Percentiles rank a stretch among this genome's conserved stretches.
These are phyloP conservation scores for Lichtheimia hyalospora DNA, from an alignment of 371 early-diverging fungal genomes.

Conservation along the genomic window DNA sequence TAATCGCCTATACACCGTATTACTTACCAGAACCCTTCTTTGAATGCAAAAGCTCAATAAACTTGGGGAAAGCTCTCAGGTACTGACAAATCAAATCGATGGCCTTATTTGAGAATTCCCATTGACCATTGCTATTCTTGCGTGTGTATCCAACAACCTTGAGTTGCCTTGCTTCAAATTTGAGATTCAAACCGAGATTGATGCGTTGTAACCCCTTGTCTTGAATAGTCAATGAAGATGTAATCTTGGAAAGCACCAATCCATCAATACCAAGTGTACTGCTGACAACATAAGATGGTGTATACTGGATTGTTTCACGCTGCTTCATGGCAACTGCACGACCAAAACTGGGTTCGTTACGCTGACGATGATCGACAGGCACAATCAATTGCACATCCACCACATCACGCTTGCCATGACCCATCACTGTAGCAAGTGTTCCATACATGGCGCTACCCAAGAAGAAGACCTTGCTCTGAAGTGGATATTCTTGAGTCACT, in stretches of 20 bases:
- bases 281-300: slow-evolving; percentile 66
- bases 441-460: slow-evolving; percentile 74
- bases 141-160: slow-evolving; percentile 88
- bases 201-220: slow-evolving; percentile 58
- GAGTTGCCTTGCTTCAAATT: slow-evolving; percentile 83
- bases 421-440: slow-evolving; percentile 67
- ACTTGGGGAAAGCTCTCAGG: slow-evolving; percentile 68
- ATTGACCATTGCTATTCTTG: slow-evolving; percentile 67
- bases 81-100: slow-evolving; percentile 73
- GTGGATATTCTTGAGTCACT: slow-evolving; percentile 66
- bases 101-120: slow-evolving; percentile 86
- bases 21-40: slow-evolving; percentile 29
- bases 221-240: slow-evolving; percentile 74
- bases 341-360: slow-evolving; percentile 58
- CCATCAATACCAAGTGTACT: slow-evolving; percentile 60
- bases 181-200: slow-evolving; percentile 86
- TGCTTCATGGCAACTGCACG: slow-evolving; percentile 49
- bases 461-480: slow-evolving; percentile 70
- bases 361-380: slow-evolving; percentile 25
- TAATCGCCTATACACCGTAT: not conserved
- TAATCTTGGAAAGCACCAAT: slow-evolving; percentile 76
- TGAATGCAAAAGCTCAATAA: slow-evolving; percentile 64
- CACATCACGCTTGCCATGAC: slow-evolving; percentile 44
- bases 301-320: slow-evolving; percentile 47
- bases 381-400: slow-evolving; percentile 55